phyloP scores from a whole-genome alignment of 2,329 filamentous ascomycete species.

The Clonostachys byssicola region DNA sequence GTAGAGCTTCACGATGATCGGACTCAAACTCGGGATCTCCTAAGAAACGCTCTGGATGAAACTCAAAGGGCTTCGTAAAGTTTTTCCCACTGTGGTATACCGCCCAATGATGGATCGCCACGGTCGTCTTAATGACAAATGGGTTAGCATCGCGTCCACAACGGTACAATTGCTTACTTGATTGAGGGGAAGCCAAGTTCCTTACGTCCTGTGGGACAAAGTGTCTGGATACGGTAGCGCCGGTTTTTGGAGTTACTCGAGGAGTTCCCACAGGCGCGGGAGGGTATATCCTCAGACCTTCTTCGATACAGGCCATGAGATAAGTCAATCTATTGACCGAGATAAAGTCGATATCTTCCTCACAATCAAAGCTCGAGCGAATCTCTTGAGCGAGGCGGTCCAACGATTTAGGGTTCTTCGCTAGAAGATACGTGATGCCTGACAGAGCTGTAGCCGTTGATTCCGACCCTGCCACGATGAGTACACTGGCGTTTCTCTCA shows the following conservation, averaged over 20 bases:
- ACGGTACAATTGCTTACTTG: neutral
- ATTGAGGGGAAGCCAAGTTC: neutral
- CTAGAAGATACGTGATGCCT: constrained; percentile 15
- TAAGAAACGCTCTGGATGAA: constrained; percentile 42
- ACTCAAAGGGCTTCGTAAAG: constrained; percentile 35
- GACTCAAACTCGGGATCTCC: constrained; percentile 22
- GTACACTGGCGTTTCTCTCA: constrained; percentile 6
- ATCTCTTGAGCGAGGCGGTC: constrained; percentile 24
- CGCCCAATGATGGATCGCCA: constrained; percentile 34
- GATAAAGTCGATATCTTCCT: constrained; percentile 27
- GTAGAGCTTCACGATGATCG: constrained; percentile 32
- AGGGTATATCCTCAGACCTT: constrained; percentile 32
- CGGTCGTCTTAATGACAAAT: constrained; percentile 21
- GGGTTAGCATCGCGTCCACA: neutral
- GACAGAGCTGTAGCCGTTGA: constrained; percentile 16
- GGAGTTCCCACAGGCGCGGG: constrained; percentile 8
- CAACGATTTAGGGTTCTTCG: constrained; percentile 17
- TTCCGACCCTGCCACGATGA: constrained; percentile 18
- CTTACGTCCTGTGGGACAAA: constrained; percentile 21
- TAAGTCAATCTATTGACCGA: constrained; percentile 17
- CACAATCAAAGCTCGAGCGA: constrained; percentile 10
- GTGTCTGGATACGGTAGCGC: constrained; percentile 16
- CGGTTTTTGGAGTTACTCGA: constrained; percentile 19
- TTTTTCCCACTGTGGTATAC: constrained; percentile 30
- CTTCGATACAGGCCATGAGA: constrained; percentile 29